phyloP scores from a whole-genome alignment of 192 early-diverging fungal genomes.

The Diversispora epigaea region DNA sequence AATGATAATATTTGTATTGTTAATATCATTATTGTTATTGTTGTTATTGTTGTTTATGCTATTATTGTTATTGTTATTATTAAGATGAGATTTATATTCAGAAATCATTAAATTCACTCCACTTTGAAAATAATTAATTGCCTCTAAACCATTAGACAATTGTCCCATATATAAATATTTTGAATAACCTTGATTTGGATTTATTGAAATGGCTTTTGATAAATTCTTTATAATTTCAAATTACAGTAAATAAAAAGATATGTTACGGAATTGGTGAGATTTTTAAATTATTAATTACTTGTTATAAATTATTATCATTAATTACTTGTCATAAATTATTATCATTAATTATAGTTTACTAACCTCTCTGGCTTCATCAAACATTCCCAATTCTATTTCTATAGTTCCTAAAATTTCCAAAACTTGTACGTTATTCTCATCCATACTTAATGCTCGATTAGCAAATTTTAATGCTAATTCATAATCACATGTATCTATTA shows the following conservation, averaged over 20 bases:
- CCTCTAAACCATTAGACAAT: conserved; percentile 63
- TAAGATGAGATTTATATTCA: conserved; percentile 42
- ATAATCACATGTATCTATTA: conserved; percentile 73
- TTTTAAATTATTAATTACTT: no score
- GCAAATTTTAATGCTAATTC: conserved; percentile 70
- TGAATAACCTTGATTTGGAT: conserved; percentile 64
- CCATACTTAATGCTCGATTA: conserved; percentile 61
- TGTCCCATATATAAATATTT: conserved; percentile 91
- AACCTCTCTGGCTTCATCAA: conserved; percentile 64
- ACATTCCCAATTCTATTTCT: conserved; percentile 72
- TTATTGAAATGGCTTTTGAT: conserved; percentile 66
- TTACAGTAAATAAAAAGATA: no score
- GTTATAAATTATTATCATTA: no score
- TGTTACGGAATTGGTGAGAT: no score
- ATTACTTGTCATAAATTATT: background rate
- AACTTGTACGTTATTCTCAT: conserved; percentile 56
- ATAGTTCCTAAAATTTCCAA: conserved; percentile 72
- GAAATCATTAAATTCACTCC: conserved; percentile 67
- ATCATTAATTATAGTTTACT: background rate
- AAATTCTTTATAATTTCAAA: conserved; percentile 55
- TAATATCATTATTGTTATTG: no score
- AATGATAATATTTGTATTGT: background rate
- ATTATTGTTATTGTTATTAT: conserved; percentile 46
- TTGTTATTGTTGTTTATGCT: conserved; percentile 30
- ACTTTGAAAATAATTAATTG: conserved; percentile 68